phyloP scores from a whole-genome alignment of 768 basidiomycete genomes.

The Pisolithus tinctorius region DNA sequence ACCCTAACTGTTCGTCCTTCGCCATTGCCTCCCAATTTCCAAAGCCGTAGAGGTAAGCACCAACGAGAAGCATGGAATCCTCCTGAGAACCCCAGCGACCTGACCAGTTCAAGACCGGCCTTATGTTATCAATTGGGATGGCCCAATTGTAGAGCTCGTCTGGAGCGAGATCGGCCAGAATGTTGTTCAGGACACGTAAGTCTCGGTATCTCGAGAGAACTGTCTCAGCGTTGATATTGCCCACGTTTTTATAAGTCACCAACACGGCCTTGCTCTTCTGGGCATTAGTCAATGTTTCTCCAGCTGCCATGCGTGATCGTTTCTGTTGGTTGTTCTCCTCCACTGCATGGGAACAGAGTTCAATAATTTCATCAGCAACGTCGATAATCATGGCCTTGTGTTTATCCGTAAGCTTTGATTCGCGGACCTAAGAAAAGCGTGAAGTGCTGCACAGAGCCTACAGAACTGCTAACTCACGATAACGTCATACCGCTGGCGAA shows the following conservation, averaged over 20 bases:
- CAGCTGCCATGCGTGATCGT: slow-evolving; percentile 64
- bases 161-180: slow-evolving; percentile 53
- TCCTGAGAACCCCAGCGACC: slow-evolving; percentile 91
- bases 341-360: slow-evolving; percentile 76
- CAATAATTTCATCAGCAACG: slow-evolving; percentile 88
- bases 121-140: slow-evolving; percentile 89
- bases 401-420: slow-evolving; percentile 89
- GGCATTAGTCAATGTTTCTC: slow-evolving; percentile 85
- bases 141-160: slow-evolving; percentile 77
- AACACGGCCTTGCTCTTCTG: slow-evolving; percentile 97
- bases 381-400: slow-evolving; percentile 89
- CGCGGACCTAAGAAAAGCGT: slow-evolving; percentile 55
- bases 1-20: slow-evolving; percentile 75
- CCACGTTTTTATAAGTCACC: slow-evolving; percentile 81
- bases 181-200: slow-evolving; percentile 79
- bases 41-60: slow-evolving; percentile 89
- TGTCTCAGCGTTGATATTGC: slow-evolving; percentile 97
- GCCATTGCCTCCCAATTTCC: slow-evolving; percentile 96
- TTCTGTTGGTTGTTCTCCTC: slow-evolving; percentile 80
- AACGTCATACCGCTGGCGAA: slow-evolving; percentile 86
- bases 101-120: slow-evolving; percentile 93
- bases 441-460: background rate
- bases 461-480: slow-evolving; percentile 56
- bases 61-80: slow-evolving; percentile 91
- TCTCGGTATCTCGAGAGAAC: slow-evolving; percentile 86